Evolutionary conservation across 805 yeast species (phyloP), one percentile per base, ranked within the genome.

Genomic region (Metschnikowia amazonensis): DNA sequence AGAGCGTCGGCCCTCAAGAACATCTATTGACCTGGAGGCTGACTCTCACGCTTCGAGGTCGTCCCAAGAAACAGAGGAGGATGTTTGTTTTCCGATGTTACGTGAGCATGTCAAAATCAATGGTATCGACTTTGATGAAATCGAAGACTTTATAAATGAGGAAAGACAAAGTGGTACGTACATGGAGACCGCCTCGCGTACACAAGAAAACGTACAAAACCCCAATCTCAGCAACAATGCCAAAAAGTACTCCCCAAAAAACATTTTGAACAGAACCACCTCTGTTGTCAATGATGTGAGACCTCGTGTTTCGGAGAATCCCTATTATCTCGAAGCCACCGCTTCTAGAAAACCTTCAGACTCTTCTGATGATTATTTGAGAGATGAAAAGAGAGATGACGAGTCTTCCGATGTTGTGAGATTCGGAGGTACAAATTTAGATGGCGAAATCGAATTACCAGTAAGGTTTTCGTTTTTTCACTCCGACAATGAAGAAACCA

Each of bases 1-100:
- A 36, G 69, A 65, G 36, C 53, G 69, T 46, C 58, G 78, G 48
- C 55, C 67, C 24, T 59, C 74, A 40, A 52, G 63, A 49, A 51
- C 69, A 5, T 57, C 76, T 11, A 64, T 69, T 33, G 89, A 83
- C 56, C 77, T 81, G 49, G 92, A 85, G 52, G 76, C 75, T 17
- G 84, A 79, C 55, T 84, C 90, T 1, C 86, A 80, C 55, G 86
- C 82, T 1, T 84, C 92, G 8, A 74, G 89, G 52, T 80, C 82
- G 16, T 82, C 90, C 3, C 95, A 87, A 56, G 97, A 89, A 60
- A 89, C 96, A 0, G 98, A 92, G 59, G 97, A 89, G 61, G 98
- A 92, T 76, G 99, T 92, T 36, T 92, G 98, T 72, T 90, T 90
- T 66, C 98, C 98, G 2, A 84, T 89, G 88, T 69, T 81, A 41